Conservation (phyloP, 2,329 filamentous ascomycete species). For the Cryphonectria japonica region DNA sequence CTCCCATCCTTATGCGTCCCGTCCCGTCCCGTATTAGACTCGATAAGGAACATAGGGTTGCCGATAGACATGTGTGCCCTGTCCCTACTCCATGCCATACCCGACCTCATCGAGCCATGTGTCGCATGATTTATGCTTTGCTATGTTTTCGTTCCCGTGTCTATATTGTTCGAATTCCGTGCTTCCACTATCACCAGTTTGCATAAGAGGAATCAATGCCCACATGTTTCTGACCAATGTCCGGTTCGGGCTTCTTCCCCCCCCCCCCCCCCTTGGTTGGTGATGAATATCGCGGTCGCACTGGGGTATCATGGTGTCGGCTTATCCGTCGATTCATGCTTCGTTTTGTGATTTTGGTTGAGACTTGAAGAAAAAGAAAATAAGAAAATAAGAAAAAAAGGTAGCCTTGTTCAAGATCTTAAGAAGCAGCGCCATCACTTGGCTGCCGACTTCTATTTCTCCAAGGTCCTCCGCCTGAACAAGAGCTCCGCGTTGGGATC, state of each 20-base stretch:
- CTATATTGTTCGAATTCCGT: not conserved
- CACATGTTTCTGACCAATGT: not conserved
- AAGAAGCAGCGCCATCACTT: not conserved
- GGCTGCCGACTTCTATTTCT: conserved; percentile 12
- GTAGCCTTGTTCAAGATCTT: not conserved
- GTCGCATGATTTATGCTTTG: not conserved
- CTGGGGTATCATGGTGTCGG: conserved; percentile 18
- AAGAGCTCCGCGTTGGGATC: conserved; percentile 46
- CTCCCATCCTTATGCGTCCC: not conserved
- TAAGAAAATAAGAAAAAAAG: not conserved
- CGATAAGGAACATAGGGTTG: not conserved
- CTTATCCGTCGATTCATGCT: not conserved
- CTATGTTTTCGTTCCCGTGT: not conserved
- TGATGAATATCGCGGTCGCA: not conserved
- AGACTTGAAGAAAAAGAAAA: not conserved
- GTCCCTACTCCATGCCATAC: not conserved
- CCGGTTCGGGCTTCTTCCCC: too few species aligned
- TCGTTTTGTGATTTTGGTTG: not conserved
- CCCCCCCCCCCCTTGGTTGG: not conserved
- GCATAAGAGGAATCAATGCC: not conserved
- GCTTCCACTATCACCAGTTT: not conserved
- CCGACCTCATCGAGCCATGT: not conserved
- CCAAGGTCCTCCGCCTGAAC: conserved; percentile 42
- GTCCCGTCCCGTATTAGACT: not conserved
- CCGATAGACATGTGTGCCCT: not conserved